These are phyloP conservation scores for Colletotrichum endophyticum DNA, from an alignment of 2,329 filamentous ascomycete genomes.

Conservation along the genomic window DNA sequence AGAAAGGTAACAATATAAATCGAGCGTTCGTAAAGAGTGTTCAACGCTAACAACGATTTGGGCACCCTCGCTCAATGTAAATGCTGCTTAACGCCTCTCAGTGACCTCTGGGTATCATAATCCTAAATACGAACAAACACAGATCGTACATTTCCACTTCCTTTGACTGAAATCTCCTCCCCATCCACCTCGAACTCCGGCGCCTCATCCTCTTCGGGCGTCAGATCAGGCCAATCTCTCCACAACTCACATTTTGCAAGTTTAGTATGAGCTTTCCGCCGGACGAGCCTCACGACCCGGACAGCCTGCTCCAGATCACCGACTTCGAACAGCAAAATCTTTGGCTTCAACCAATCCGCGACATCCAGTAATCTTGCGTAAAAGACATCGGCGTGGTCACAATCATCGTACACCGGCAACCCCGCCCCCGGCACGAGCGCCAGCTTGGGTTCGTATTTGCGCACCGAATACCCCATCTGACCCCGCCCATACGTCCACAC, in stretches of 20 bases:
- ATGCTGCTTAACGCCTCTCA: background rate
- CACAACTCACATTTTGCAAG: conserved; percentile 66
- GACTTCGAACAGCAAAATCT: conserved; percentile 71
- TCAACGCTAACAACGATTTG: too few species aligned
- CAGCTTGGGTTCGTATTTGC: conserved; percentile 78
- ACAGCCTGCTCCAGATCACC: conserved; percentile 71
- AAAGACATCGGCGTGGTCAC: conserved; percentile 60
- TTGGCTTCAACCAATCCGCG: conserved; percentile 52
- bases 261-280: conserved; percentile 28
- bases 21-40: too few species aligned
- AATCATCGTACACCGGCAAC: conserved; percentile 32
- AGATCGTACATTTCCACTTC: conserved; percentile 52
- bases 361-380: conserved; percentile 69
- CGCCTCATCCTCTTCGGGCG: conserved; percentile 31
- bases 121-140: conserved; percentile 34
- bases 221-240: conserved; percentile 67
- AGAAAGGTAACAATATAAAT: background rate
- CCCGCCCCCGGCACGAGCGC: conserved; percentile 69
- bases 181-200: conserved; percentile 25
- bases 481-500: conserved; percentile 42
- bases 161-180: conserved; percentile 35
- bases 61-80: too few species aligned
- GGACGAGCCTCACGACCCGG: conserved; percentile 61
- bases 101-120: background rate
- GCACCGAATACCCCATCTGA: conserved; percentile 72